Evolutionary conservation across 495 filamentous ascomycete genomes (phyloP).

Genomic region (Lentithecium fluviatile): DNA sequence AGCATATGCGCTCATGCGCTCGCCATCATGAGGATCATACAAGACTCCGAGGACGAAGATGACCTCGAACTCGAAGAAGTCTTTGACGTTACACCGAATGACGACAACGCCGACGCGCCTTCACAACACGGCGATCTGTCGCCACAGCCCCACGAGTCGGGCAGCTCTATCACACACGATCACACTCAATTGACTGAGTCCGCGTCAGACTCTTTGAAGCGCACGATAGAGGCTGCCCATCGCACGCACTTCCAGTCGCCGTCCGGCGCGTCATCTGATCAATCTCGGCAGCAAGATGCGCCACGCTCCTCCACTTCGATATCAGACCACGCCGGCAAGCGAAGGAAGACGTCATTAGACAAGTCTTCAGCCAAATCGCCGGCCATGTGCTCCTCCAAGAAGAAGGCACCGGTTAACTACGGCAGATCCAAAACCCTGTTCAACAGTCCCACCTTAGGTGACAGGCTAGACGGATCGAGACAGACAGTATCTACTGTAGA

Average conservation of each 20-base stretch:
- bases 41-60: constrained; percentile 35
- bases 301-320: neutral
- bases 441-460: constrained; percentile 3
- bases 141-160: neutral
- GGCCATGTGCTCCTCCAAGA: neutral
- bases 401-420: constrained; percentile 6
- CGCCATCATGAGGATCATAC: constrained; percentile 19
- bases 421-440: constrained; percentile 13
- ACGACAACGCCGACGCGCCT: constrained; percentile 7
- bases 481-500: too few species aligned
- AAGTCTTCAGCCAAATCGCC: neutral
- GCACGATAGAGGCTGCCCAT: constrained; percentile 20
- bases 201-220: constrained; percentile 11
- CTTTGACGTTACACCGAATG: neutral
- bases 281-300: neutral
- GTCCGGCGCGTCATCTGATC: neutral
- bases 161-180: neutral
- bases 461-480: neutral
- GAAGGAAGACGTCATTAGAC: constrained; percentile 19
- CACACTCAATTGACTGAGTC: constrained; percentile 6
- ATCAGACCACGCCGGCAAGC: constrained; percentile 10
- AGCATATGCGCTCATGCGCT: neutral
- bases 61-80: constrained; percentile 17
- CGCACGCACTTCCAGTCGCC: constrained; percentile 18
- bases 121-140: neutral